These are phyloP conservation scores for Colletotrichum sp. DNA, from an alignment of 2,329 filamentous ascomycete genomes.

Conservation along the genomic window DNA sequence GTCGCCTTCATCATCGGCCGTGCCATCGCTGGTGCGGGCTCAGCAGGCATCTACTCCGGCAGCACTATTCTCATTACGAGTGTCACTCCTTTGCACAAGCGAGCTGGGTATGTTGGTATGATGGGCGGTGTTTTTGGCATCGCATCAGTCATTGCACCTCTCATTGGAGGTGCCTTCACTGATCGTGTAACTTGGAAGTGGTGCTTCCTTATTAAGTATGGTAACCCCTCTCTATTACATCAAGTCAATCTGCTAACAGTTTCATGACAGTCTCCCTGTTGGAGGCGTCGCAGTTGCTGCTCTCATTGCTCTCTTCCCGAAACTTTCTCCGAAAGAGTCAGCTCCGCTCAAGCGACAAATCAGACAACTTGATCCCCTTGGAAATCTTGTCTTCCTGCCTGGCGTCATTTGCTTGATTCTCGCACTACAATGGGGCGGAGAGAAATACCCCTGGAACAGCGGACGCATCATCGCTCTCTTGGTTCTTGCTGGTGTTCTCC, in stretches of 20 bases:
- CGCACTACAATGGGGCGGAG: conserved; percentile 62
- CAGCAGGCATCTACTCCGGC: conserved; percentile 54
- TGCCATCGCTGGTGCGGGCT: conserved; percentile 56
- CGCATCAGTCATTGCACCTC: conserved; percentile 37
- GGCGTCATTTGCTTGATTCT: conserved; percentile 57
- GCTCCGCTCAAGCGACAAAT: conserved; percentile 36
- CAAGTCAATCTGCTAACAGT: neutral
- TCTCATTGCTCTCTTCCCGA: neutral
- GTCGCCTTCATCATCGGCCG: conserved; percentile 56
- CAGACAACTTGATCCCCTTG: conserved; percentile 48
- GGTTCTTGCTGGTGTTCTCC: conserved; percentile 29
- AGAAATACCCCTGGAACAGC: conserved; percentile 54
- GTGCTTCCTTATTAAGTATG: conserved; percentile 43
- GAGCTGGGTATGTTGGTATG: conserved; percentile 39
- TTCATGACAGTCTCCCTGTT: neutral
- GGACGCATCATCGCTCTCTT: conserved; percentile 42
- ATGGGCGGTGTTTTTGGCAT: conserved; percentile 49
- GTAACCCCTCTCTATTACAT: neutral
- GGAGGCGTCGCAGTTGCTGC: neutral
- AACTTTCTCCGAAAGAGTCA: conserved; percentile 34
- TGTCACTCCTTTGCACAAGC: conserved; percentile 32
- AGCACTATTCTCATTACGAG: conserved; percentile 56
- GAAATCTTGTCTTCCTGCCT: conserved; percentile 53
- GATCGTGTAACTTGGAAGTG: conserved; percentile 40
- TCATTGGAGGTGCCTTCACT: conserved; percentile 38